Evolutionary conservation across 1,284 basidiomycete species (phyloP), one percentile per base, ranked within the genome.

Genomic region (Gymnopus androsaceus): DNA sequence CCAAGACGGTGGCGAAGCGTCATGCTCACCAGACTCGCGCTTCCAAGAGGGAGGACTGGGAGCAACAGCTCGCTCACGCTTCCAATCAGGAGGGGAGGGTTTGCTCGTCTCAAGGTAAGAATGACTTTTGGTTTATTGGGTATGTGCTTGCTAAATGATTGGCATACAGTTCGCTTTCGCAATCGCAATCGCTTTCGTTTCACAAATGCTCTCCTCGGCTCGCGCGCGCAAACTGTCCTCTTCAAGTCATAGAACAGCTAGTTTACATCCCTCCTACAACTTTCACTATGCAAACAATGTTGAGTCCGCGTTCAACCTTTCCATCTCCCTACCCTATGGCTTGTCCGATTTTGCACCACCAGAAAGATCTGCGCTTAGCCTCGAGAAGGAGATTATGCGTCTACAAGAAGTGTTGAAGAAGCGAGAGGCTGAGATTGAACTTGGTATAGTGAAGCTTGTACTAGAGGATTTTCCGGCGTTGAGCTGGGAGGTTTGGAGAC

Each of bases 171-270:
- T 90, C 90, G 83, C 84, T 89, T 64, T 88, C 86, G 77, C 88
- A 90, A 75, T 93, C 90, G 68, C 84, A 87, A 77, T 95, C 94
- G 78, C 86, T 95, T 64, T n/a, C n/a, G n/a, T n/a, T n/a, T 95
- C 94, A 76, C 94, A 95, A 91, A 93, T 95, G 84, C 85, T 95
- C 62, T 95, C 89, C 64, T 94, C 86, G 77, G 91, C 80, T 79
- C 89, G 87, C 69, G 92, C 87, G 76, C 89, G 88, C 81, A 89
- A 88, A 77, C 77, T 80, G 66, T 90, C 88, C 62, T 82, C 80
- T 62, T 89, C 87, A 63, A 88, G 85, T 69, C 81, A 85, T 68
- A 83, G 82, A 64, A 85, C 84, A 57, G 79, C 76, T 82, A 83
- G 82, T 62, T 83, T 83, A 14, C 77, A 83, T 65, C 82, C 83